Percentiles rank a stretch among this genome's conserved stretches.
Conservation (phyloP, 345 rosid genomes). For the Limnanthes douglasii region DNA sequence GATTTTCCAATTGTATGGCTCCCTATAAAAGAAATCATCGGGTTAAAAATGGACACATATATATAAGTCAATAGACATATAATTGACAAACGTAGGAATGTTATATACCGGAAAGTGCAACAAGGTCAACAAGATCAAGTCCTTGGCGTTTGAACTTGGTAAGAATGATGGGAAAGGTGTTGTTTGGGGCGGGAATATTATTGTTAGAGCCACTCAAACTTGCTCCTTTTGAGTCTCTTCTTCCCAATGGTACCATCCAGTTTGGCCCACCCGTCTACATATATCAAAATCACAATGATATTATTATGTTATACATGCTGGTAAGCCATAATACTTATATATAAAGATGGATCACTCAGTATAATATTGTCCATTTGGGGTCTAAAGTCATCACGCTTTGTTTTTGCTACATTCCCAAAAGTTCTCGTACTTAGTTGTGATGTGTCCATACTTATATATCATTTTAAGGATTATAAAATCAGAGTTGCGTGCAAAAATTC, state of each 20-base stretch:
- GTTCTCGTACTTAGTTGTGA: no score
- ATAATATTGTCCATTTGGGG: no score
- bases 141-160: conserved; percentile 46
- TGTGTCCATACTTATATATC: no score
- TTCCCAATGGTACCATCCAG: conserved; percentile 82
- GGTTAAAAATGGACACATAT: neutral
- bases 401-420: no score
- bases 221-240: conserved; percentile 61
- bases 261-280: conserved; percentile 70
- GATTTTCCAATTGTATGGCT: conserved; percentile 87
- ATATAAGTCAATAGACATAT: neutral
- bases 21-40: conserved; percentile 27
- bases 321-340: no score
- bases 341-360: no score
- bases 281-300: no score
- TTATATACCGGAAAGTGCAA: conserved; percentile 60
- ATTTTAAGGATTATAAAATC: conserved; percentile 1
- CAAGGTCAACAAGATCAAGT: conserved; percentile 62
- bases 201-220: conserved; percentile 73
- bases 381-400: no score
- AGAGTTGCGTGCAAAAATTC: neutral
- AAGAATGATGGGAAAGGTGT: conserved; percentile 54
- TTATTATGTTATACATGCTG: no score
- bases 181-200: conserved; percentile 63
- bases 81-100: neutral